These are phyloP conservation scores for Pseudogymnoascus pannorum DNA, from an alignment of 2,329 filamentous ascomycete species.

Conservation along the genomic window DNA sequence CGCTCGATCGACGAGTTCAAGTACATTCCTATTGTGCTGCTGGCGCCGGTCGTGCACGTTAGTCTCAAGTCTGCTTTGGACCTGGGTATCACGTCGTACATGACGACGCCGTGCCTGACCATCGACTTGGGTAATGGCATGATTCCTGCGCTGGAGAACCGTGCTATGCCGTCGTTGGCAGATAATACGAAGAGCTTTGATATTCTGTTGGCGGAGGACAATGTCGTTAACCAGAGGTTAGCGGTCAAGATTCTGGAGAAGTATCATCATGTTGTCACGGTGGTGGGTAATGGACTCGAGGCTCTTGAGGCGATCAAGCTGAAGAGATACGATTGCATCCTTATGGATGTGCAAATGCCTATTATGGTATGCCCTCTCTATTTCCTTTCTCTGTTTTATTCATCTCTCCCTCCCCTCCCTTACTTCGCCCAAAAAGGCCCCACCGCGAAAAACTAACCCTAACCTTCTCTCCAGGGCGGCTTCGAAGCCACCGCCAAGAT, in stretches of 20 bases:
- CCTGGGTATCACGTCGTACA: slow-evolving; percentile 95
- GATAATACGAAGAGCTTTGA: slow-evolving; percentile 95
- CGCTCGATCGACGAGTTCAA: slow-evolving; percentile 92
- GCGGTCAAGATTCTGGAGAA: slow-evolving; percentile 97
- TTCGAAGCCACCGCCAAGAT: slow-evolving; percentile 98
- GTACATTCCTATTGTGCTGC: slow-evolving; percentile 89
- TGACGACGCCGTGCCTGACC: slow-evolving; percentile 91
- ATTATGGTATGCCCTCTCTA: slow-evolving; percentile 65
- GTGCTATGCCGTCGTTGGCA: slow-evolving; percentile 81
- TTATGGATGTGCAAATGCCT: slow-evolving; percentile 99
- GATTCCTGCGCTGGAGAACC: slow-evolving; percentile 88
- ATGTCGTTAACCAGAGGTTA: slow-evolving; percentile 91
- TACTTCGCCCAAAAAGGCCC: background rate
- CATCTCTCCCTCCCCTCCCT: too few relatives aligned
- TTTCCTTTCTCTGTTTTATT: slow-evolving; percentile 8
- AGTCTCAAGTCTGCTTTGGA: slow-evolving; percentile 90
- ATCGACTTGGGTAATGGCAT: slow-evolving; percentile 95
- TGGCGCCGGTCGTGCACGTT: slow-evolving; percentile 83
- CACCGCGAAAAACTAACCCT: background rate
- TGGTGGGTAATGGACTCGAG: slow-evolving; percentile 91
- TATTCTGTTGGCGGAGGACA: slow-evolving; percentile 92
- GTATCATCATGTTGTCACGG: slow-evolving; percentile 85
- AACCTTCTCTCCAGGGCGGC: slow-evolving; percentile 54
- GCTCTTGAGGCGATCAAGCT: slow-evolving; percentile 88
- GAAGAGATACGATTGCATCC: slow-evolving; percentile 88